Evolutionary conservation across 495 filamentous ascomycete genomes (phyloP).

Genomic region (Xylaria venustula): DNA sequence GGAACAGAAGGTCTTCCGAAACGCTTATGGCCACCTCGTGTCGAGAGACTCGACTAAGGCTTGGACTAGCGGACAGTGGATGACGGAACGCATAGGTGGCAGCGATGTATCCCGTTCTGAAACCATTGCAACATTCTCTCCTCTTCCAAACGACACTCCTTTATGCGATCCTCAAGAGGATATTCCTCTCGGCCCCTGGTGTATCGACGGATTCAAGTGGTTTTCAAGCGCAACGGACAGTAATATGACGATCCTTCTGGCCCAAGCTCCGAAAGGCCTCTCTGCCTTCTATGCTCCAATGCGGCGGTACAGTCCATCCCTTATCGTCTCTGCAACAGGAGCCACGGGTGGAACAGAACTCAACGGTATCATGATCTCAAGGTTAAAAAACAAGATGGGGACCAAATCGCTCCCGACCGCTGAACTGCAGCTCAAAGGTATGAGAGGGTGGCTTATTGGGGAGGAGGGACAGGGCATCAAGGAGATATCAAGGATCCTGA

Average conservation of each 20-base stretch:
- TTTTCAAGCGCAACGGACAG: constrained; percentile 71
- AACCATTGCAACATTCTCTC: constrained; percentile 48
- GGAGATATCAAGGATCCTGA: constrained; percentile 61
- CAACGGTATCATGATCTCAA: constrained; percentile 63
- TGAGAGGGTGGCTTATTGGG: constrained; percentile 62
- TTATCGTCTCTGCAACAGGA: not conserved
- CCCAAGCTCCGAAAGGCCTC: constrained; percentile 50
- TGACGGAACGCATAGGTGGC: constrained; percentile 77
- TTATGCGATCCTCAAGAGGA: constrained; percentile 6
- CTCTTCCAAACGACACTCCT: not conserved
- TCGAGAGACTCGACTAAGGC: constrained; percentile 56
- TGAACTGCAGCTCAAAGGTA: constrained; percentile 59
- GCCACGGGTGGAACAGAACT: constrained; percentile 28
- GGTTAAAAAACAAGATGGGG: constrained; percentile 65
- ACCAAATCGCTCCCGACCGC: constrained; percentile 65
- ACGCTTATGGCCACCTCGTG: constrained; percentile 48
- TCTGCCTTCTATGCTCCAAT: constrained; percentile 65
- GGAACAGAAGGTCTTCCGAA: constrained; percentile 41
- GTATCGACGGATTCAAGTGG: constrained; percentile 66
- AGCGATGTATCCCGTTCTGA: constrained; percentile 73
- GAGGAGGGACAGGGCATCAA: constrained; percentile 56
- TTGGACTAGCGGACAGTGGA: constrained; percentile 84
- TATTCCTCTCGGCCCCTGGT: constrained; percentile 34
- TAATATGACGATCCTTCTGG: constrained; percentile 62
- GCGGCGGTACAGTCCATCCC: constrained; percentile 26